Percentiles rank a stretch among this genome's conserved stretches.
Conservation (phyloP, 768 basidiomycete species). For the Pisolithus microcarpus region DNA sequence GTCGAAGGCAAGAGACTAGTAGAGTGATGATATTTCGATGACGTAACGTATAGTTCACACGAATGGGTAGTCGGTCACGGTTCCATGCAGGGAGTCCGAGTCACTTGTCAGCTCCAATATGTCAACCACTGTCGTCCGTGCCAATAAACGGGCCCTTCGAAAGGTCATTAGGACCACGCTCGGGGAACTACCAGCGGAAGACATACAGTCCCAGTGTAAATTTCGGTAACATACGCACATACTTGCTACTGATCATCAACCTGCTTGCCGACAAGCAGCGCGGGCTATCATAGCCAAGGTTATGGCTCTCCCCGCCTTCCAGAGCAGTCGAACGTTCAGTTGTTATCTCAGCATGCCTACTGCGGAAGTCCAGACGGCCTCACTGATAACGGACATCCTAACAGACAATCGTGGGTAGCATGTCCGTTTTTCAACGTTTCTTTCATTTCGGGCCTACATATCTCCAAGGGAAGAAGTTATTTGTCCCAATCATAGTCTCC, state of each 20-base stretch:
- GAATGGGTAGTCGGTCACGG: too few relatives aligned
- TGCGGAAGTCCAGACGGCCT: conserved; percentile 57
- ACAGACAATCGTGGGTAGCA: conserved; percentile 38
- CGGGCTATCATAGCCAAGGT: conserved; percentile 39
- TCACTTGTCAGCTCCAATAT: too few relatives aligned
- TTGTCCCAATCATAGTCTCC: conserved; percentile 57
- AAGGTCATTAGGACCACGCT: conserved; percentile 42
- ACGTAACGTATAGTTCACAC: too few relatives aligned
- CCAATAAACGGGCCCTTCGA: conserved; percentile 51
- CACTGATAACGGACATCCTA: conserved; percentile 47
- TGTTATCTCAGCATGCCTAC: conserved; percentile 79
- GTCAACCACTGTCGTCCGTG: conserved; percentile 21
- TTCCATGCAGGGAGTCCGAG: too few relatives aligned
- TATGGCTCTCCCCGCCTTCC: conserved; percentile 45
- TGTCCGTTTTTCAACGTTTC: not conserved
- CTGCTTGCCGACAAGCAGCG: conserved; percentile 10
- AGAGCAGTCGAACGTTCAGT: conserved; percentile 44
- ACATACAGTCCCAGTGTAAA: conserved; percentile 57
- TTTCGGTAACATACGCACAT: not conserved
- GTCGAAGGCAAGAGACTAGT: too few relatives aligned
- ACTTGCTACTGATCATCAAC: conserved; percentile 2
- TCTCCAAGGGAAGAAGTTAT: conserved; percentile 52
- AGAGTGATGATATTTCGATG: too few relatives aligned
- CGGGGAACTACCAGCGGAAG: conserved; percentile 33
- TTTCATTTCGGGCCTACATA: not conserved